Conservation (phyloP, 768 basidiomycete species). For the Auricularia sp. region DNA sequence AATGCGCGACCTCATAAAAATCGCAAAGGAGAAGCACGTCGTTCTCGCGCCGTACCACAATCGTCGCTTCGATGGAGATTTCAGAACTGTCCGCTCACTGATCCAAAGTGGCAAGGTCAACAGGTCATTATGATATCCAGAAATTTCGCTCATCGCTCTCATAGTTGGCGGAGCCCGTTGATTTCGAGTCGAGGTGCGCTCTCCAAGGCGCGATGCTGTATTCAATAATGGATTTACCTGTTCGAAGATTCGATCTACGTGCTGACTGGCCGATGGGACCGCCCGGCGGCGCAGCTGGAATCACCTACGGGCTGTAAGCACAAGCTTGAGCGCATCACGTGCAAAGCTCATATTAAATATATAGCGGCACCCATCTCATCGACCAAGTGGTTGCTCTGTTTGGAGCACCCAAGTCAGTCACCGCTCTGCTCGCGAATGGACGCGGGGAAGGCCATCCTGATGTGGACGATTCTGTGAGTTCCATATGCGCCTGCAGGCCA, state of each 20-base stretch:
- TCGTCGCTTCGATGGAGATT: constrained; percentile 71
- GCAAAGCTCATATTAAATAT: no score
- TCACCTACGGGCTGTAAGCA: constrained; percentile 49
- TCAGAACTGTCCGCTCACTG: constrained; percentile 51
- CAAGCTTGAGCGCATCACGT: constrained; percentile 32
- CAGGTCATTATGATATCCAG: not conserved
- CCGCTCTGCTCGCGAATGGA: constrained; percentile 60
- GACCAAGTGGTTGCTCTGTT: constrained; percentile 70
- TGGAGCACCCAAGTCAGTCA: constrained; percentile 58
- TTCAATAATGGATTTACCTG: no score
- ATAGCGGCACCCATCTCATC: constrained; percentile 71
- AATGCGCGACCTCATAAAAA: constrained; percentile 46
- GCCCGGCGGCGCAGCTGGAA: constrained; percentile 66
- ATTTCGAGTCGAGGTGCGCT: constrained; percentile 47
- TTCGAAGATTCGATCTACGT: not conserved
- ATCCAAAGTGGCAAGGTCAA: constrained; percentile 24
- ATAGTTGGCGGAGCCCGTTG: constrained; percentile 45
- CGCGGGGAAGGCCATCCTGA: constrained; percentile 53
- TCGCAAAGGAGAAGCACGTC: constrained; percentile 50
- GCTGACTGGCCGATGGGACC: constrained; percentile 20
- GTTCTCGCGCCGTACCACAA: constrained; percentile 56
- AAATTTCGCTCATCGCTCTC: not conserved
- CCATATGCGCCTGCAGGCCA: not conserved
- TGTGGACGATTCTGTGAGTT: constrained; percentile 55
- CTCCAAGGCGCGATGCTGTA: not conserved